Conservation (phyloP, 345 rosid genomes). For the Eucalyptus grandis region DNA sequence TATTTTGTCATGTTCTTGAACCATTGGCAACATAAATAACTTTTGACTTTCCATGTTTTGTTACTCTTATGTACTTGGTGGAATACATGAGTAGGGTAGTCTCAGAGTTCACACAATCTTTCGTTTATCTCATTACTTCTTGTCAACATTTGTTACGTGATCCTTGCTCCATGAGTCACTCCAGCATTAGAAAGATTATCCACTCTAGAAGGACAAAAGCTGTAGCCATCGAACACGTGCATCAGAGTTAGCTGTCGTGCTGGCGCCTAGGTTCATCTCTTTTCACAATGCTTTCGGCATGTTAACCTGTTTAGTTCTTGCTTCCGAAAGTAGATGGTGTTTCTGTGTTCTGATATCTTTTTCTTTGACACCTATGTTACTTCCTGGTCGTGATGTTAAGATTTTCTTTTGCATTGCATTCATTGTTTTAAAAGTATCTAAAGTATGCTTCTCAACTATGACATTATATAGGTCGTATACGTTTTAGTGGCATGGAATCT, state of each 20-base stretch:
- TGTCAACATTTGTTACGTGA: neutral
- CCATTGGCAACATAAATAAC: neutral
- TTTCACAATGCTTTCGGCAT: neutral
- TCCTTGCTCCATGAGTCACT: neutral
- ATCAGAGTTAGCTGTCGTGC: neutral
- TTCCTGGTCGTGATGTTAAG: neutral
- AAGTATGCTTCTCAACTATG: neutral
- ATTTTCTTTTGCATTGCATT: neutral
- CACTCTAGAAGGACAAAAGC: neutral
- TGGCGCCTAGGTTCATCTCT: neutral
- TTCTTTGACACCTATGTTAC: neutral
- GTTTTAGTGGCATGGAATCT: neutral
- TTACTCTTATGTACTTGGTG: neutral
- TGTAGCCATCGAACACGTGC: neutral
- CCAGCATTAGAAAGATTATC: neutral
- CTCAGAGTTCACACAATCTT: neutral
- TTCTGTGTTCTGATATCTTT: neutral
- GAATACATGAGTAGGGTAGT: neutral
- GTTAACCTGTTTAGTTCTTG: neutral
- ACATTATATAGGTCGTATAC: neutral
- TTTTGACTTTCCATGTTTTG: neutral
- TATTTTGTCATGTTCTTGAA: neutral
- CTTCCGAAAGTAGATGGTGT: neutral
- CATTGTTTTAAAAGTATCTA: neutral
- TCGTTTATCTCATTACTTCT: neutral